Evolutionary conservation across 176 grass and related monocot genomes (phyloP).

Genomic region (Puccinellia tenuiflora): DNA sequence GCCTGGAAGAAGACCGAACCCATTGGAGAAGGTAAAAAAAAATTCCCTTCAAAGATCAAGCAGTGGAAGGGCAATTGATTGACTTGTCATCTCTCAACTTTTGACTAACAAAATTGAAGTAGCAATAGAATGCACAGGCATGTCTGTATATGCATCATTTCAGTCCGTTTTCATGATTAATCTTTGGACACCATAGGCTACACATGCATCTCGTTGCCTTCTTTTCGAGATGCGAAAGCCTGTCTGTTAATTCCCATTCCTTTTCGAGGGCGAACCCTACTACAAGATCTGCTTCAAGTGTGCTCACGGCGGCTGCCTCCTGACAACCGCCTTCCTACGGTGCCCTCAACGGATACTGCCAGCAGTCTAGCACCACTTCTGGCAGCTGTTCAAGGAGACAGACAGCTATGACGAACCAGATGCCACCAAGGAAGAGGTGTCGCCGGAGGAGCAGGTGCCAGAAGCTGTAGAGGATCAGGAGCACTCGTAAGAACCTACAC

Average conservation of each 20-base stretch:
- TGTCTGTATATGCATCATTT: background rate
- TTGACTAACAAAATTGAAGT: background rate
- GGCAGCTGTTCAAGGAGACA: constrained; percentile 80
- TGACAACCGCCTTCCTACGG: constrained; percentile 47
- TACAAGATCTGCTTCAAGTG: constrained; percentile 77
- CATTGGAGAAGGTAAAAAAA: constrained; percentile 55
- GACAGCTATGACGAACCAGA: constrained; percentile 44
- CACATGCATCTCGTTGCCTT: background rate
- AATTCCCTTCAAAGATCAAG: background rate
- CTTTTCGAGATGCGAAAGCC: background rate
- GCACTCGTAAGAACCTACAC: background rate
- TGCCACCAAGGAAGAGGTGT: background rate
- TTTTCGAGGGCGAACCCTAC: constrained; percentile 42
- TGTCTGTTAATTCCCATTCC: background rate
- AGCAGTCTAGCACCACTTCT: constrained; percentile 73
- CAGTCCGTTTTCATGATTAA: background rate
- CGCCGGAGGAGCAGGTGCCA: background rate
- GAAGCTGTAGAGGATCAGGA: constrained; percentile 9
- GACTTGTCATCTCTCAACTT: background rate
- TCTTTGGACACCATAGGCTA: background rate
- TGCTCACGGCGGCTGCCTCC: constrained; percentile 45
- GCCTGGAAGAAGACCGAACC: constrained; percentile 63
- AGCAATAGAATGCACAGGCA: background rate
- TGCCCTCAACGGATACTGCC: constrained; percentile 65
- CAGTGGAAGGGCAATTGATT: background rate